Evolutionary conservation across 1,284 basidiomycete species (phyloP).

Genomic region (Microbotryum lychnidis-dioicae): DNA sequence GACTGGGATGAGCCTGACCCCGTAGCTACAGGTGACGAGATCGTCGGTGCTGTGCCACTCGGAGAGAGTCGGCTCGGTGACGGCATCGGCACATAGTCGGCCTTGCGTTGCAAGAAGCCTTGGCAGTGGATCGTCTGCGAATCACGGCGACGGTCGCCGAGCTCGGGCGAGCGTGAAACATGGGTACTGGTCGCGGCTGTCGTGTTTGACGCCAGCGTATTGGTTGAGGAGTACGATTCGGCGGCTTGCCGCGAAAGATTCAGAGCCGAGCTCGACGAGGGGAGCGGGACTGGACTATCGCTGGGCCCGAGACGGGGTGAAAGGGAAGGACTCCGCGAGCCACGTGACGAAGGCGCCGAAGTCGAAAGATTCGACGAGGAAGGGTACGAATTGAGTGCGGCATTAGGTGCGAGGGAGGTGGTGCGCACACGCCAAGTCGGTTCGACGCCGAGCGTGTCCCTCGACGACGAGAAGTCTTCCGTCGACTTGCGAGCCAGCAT

Average conservation of each 20-base stretch:
- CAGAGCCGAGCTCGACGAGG: not conserved
- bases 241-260: constrained; percentile 1
- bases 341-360: constrained; percentile 18
- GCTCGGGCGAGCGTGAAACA: constrained; percentile 33
- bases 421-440: constrained; percentile 21
- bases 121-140: constrained; percentile 67
- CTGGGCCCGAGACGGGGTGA: not conserved
- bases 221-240: too few relatives aligned
- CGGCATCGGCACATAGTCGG: constrained; percentile 45
- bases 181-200: constrained; percentile 13
- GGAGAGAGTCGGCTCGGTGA: not conserved
- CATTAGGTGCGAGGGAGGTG: not conserved
- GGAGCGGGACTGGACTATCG: constrained; percentile 4
- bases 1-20: not conserved
- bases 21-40: not conserved
- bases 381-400: constrained; percentile 3
- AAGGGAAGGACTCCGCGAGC: constrained; percentile 24
- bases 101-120: constrained; percentile 64
- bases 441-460: constrained; percentile 43
- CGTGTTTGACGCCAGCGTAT: not conserved
- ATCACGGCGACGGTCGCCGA: constrained; percentile 47
- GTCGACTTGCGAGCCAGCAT: constrained; percentile 33
- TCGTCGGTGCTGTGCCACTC: not conserved
- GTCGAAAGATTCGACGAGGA: constrained; percentile 2
- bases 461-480: constrained; percentile 36